Percentiles rank a stretch among this genome's conserved stretches.
These are phyloP conservation scores for Melampsora larici-populina DNA, from an alignment of 1,284 basidiomycete species.

Conservation along the genomic window DNA sequence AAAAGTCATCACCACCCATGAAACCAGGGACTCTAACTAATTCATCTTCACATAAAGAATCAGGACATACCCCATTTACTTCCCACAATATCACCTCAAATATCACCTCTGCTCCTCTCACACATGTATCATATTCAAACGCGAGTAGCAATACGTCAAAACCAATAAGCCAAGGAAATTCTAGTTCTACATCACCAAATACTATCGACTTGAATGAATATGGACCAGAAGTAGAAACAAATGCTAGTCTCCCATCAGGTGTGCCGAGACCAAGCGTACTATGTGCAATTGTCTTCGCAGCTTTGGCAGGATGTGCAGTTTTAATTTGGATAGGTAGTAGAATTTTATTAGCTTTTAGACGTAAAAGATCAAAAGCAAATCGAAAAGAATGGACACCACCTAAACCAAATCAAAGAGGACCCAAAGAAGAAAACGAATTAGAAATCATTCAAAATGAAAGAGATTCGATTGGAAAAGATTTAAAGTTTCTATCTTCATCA, in stretches of 20 bases:
- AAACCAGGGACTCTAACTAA: not conserved
- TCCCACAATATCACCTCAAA: not conserved
- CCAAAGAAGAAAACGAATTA: not conserved
- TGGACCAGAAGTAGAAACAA: not conserved
- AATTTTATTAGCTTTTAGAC: not conserved
- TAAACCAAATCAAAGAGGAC: not conserved
- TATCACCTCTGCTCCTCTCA: not conserved
- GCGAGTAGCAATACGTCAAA: not conserved
- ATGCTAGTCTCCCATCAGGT: not conserved
- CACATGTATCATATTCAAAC: not conserved
- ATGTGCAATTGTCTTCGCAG: not conserved
- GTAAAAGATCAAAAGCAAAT: not conserved
- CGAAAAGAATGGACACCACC: not conserved
- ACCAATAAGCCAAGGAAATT: not conserved
- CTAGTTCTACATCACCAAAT: not conserved
- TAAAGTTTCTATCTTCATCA: not conserved
- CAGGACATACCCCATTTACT: not conserved
- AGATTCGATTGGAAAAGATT: too few species aligned
- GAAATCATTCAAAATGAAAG: not conserved
- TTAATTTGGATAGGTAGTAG: not conserved
- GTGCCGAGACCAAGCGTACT: not conserved
- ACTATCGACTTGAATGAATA: not conserved
- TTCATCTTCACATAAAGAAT: not conserved
- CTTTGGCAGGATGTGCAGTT: not conserved
- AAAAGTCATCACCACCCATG: too few species aligned